Evolutionary conservation across 345 rosid genomes (phyloP), one percentile per base, ranked within the genome.

Genomic region (Brassica carinata): DNA sequence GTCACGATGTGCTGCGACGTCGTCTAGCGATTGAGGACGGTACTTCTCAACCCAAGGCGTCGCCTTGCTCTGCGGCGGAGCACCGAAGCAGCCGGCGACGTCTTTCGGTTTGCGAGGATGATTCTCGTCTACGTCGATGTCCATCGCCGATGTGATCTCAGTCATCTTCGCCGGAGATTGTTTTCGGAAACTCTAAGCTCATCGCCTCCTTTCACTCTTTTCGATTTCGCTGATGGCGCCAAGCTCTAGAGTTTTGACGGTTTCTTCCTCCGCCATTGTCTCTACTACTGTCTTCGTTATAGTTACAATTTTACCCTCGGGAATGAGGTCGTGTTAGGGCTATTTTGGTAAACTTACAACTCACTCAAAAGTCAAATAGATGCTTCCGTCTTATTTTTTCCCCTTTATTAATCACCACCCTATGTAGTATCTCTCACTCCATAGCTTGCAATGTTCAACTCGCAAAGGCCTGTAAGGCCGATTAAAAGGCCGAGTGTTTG

Each of bases 1-100:
- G 90, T 93, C 99, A 58, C 99, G 98, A 85, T 96, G 98, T 79
- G 98, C 94, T 48, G 99, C 98, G 18, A 96, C 99, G 74, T 93
- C 99, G 26, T 90, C 89, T 19, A 93, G 99, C 31, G 98, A 91
- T 74, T 87, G 92, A 75, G 99, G 99, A n/a, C 99, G 97, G 85
- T 91, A 93, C 88, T 96, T 96, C 84, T 96, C 97, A 26, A 96
- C 99, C 99, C 98, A 93, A 62, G 98, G 98, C 33, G 86, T 88
- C 85, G 91, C 88, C 79, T 85, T 91, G 74, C 84, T 18, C 68
- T 84, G 86, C 45, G 84, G 76, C 30, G 85, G 79, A 5, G 82
- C 17, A 72, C 69, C 86, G 7, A 73, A 58, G 26, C 86, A 7
- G 15, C 55, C 86, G 83, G 82, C 85, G 76, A 78, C 85, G 78